Conservation (phyloP, 352 stramenopile species). For the Globisporangium takayamanum region DNA sequence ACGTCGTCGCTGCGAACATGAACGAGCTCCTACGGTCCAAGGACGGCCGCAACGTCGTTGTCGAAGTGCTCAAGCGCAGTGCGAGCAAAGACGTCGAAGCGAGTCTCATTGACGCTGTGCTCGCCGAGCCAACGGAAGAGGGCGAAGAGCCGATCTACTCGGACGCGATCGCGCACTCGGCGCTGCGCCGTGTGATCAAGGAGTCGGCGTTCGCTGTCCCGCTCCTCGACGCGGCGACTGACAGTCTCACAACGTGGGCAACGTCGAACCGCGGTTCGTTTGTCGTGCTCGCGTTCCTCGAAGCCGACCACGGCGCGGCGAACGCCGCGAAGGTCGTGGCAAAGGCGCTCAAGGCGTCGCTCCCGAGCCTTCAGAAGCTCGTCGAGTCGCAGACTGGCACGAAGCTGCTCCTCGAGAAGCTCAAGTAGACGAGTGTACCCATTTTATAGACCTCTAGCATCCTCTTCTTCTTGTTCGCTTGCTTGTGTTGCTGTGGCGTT, state of each 20-base stretch:
- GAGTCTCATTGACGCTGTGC: constrained; percentile 38
- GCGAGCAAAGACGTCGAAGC: constrained; percentile 38
- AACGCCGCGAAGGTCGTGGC: constrained; percentile 45
- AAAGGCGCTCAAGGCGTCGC: constrained; percentile 55
- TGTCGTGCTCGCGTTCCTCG: constrained; percentile 76
- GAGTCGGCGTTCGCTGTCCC: constrained; percentile 49
- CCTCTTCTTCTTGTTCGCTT: constrained; percentile 11
- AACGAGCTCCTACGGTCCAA: constrained; percentile 70
- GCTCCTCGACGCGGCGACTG: constrained; percentile 45
- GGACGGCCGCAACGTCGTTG: constrained; percentile 69
- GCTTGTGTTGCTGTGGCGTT: not conserved
- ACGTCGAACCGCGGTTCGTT: constrained; percentile 76
- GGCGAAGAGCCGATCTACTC: constrained; percentile 52
- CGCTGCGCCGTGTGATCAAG: constrained; percentile 72
- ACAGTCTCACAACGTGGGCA: constrained; percentile 45
- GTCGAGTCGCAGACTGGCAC: constrained; percentile 57
- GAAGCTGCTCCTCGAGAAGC: constrained; percentile 81
- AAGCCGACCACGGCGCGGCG: constrained; percentile 45
- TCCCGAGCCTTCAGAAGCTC: constrained; percentile 55
- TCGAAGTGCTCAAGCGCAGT: constrained; percentile 72
- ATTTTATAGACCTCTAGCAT: constrained; percentile 18
- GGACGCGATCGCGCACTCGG: constrained; percentile 68
- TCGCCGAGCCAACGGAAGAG: constrained; percentile 30
- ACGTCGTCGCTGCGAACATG: constrained; percentile 61
- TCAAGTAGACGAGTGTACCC: constrained; percentile 34